A percentile compares a stretch with the other conserved stretches of the same genome.
phyloP scores from a whole-genome alignment of 2,329 filamentous ascomycete genomes.

The Bipolaris cookei region DNA sequence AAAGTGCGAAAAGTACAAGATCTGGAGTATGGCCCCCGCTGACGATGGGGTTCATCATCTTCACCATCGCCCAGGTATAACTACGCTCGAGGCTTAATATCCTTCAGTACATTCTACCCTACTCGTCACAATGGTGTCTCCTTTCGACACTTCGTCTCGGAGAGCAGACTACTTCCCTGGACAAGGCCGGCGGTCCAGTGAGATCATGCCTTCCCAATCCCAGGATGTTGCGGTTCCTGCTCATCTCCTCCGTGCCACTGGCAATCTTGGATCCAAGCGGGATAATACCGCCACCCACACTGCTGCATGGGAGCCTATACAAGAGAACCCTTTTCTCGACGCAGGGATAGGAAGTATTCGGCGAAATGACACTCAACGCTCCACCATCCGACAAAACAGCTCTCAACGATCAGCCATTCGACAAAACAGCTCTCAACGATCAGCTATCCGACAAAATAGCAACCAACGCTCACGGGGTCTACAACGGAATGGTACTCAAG shows the following conservation, averaged over 20 bases:
- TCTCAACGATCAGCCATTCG: conserved; percentile 13
- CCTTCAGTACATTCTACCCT: background rate
- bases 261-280: conserved; percentile 24
- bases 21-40: conserved; percentile 8
- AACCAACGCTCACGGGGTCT: conserved; percentile 8
- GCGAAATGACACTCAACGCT: conserved; percentile 12
- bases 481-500: conserved; percentile 10
- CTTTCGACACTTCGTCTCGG: conserved; percentile 2
- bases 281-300: conserved; percentile 15
- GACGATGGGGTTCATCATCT: conserved; percentile 9
- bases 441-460: conserved; percentile 14
- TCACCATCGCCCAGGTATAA: conserved; percentile 2
- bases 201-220: conserved; percentile 4
- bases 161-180: background rate
- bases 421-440: conserved; percentile 15
- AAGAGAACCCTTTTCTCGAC: conserved; percentile 15
- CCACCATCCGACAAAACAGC: conserved; percentile 4
- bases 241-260: conserved; percentile 29
- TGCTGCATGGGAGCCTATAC: conserved; percentile 25
- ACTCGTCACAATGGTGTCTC: conserved; percentile 5
- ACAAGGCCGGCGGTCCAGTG: conserved; percentile 10
- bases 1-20: conserved; percentile 7
- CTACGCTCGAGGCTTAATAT: background rate
- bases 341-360: conserved; percentile 16
- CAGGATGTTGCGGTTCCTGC: conserved; percentile 32